phyloP scores from a whole-genome alignment of 441 rosid species.

The Jatropha podagrica region DNA sequence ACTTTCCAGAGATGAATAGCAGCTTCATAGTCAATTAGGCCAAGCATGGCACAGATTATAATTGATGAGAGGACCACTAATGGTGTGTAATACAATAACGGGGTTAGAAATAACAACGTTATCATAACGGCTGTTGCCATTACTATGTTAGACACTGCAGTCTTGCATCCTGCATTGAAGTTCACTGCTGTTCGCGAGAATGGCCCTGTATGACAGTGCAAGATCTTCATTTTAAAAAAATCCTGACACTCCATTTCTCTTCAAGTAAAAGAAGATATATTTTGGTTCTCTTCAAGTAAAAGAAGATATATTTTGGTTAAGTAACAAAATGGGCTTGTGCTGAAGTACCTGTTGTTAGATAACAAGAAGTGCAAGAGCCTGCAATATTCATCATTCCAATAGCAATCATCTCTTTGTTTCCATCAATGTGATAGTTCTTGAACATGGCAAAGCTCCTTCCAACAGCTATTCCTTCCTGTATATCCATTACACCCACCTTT shows the following conservation, averaged over 20 bases:
- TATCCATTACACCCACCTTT: not conserved
- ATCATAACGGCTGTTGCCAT: conserved; percentile 85
- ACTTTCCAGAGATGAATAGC: conserved; percentile 79
- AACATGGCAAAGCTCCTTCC: conserved; percentile 91
- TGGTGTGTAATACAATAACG: conserved; percentile 85
- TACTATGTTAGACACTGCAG: conserved; percentile 75
- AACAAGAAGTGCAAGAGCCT: conserved; percentile 92
- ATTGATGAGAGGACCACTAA: conserved; percentile 79
- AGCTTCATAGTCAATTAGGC: conserved; percentile 82
- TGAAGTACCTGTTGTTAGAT: conserved; percentile 73
- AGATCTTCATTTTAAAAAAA: no score
- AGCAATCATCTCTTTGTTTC: conserved; percentile 97
- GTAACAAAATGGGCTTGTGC: not conserved
- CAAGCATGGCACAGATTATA: conserved; percentile 81
- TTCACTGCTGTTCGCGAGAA: conserved; percentile 93
- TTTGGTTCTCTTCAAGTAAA: no score
- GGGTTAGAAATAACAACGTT: conserved; percentile 75
- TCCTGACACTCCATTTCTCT: no score
- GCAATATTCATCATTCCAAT: conserved; percentile 87
- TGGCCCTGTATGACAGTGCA: conserved; percentile 49
- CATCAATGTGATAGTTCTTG: conserved; percentile 89
- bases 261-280: no score
- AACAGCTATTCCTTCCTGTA: conserved; percentile 92
- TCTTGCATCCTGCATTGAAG: conserved; percentile 91
- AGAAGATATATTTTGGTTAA: no score